phyloP scores from a whole-genome alignment of 805 yeast genomes.

The Saccharomycopsis sp. region DNA sequence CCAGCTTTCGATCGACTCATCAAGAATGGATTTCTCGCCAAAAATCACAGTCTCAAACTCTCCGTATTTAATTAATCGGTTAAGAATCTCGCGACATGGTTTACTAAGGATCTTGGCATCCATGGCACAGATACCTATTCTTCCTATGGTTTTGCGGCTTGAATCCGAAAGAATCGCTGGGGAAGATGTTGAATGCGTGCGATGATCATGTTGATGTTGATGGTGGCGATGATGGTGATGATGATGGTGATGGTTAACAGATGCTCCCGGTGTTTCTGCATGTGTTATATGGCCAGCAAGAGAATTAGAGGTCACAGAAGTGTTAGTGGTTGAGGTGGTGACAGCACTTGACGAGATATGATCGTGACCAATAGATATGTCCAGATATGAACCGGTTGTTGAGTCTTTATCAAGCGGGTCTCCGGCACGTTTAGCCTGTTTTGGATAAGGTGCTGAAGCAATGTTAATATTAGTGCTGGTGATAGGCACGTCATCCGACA shows the following conservation, averaged over 20 bases:
- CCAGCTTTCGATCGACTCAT: conserved; percentile 93
- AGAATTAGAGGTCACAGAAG: background rate
- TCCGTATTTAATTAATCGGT: conserved; percentile 81
- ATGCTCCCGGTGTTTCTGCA: background rate
- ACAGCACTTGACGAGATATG: background rate
- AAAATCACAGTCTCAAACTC: conserved; percentile 95
- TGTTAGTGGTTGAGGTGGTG: background rate
- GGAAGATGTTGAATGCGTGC: background rate
- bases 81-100: conserved; percentile 89
- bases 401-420: background rate
- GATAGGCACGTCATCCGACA: no score
- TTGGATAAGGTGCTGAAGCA: no score
- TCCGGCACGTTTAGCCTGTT: background rate
- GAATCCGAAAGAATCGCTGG: background rate
- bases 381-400: background rate
- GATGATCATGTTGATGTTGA: no score
- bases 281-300: background rate
- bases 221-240: background rate
- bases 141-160: conserved; percentile 41
- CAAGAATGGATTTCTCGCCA: conserved; percentile 94
- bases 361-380: background rate
- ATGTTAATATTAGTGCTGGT: no score
- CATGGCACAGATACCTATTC: conserved; percentile 98
- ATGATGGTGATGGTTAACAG: background rate
- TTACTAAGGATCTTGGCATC: conserved; percentile 93